These are phyloP conservation scores for Rhizophora apiculata DNA, from an alignment of 345 rosid species.

Conservation along the genomic window DNA sequence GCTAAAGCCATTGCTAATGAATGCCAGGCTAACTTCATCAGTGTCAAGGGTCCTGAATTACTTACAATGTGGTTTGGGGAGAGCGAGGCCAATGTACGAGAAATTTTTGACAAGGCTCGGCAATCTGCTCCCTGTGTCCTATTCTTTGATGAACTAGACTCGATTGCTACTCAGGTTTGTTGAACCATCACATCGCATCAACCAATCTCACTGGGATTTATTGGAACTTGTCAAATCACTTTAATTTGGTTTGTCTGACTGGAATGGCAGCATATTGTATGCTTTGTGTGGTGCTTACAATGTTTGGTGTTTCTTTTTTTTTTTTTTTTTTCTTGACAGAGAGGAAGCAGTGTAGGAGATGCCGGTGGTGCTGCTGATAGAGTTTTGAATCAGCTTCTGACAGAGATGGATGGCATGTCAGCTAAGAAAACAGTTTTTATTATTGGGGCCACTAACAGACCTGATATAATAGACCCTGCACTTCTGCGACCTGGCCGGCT, in stretches of 20 bases:
- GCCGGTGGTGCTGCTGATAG: constrained; percentile 25
- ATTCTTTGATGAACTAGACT: constrained; percentile 24
- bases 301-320: not conserved
- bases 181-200: not conserved
- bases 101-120: constrained; percentile 21
- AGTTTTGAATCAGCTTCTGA: constrained; percentile 26
- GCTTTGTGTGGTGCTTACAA: not conserved
- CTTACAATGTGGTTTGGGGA: constrained; percentile 30
- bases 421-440: constrained; percentile 37
- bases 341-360: constrained; percentile 20
- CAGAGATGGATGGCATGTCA: constrained; percentile 43
- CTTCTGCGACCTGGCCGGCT: constrained; percentile 15
- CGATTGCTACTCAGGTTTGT: constrained; percentile 21
- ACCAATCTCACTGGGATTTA: too few species aligned
- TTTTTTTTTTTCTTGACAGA: not conserved
- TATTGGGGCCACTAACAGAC: constrained; percentile 38
- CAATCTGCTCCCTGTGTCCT: constrained; percentile 25
- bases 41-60: constrained; percentile 22
- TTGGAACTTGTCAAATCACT: too few species aligned
- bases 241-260: not conserved
- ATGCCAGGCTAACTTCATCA: constrained; percentile 25
- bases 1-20: constrained; percentile 26
- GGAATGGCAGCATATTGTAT: not conserved
- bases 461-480: constrained; percentile 27
- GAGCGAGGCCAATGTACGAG: constrained; percentile 24